These are phyloP conservation scores for Diutina neorugosa DNA, from an alignment of 1,139 yeast species.

Conservation along the genomic window DNA sequence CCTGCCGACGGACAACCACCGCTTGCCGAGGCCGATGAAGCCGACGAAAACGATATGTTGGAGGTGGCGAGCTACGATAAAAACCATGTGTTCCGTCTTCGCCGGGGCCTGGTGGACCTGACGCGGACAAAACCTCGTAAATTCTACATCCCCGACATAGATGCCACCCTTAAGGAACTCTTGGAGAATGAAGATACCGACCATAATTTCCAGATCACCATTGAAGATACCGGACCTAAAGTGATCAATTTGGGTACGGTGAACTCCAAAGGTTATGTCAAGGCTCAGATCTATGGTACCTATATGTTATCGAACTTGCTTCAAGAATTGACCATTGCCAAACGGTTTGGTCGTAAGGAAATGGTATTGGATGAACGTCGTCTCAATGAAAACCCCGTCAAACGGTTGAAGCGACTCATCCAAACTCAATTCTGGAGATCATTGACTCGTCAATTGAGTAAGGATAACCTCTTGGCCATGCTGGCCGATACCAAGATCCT, in stretches of 20 bases:
- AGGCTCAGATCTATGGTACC: constrained; percentile 72
- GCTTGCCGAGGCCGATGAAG: neutral
- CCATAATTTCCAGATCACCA: constrained; percentile 74
- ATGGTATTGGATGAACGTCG: constrained; percentile 75
- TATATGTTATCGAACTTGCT: constrained; percentile 81
- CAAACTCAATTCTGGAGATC: constrained; percentile 72
- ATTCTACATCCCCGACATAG: constrained; percentile 67
- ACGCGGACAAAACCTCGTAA: constrained; percentile 12
- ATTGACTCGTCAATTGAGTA: constrained; percentile 62
- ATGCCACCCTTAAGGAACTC: constrained; percentile 56
- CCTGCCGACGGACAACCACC: neutral
- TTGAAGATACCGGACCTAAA: constrained; percentile 91
- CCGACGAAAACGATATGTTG: neutral
- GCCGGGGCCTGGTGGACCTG: neutral
- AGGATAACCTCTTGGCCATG: constrained; percentile 51
- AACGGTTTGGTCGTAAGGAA: constrained; percentile 64
- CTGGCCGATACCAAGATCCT: constrained; percentile 71
- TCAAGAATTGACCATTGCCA: constrained; percentile 84
- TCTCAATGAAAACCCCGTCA: constrained; percentile 80
- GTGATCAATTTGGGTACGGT: constrained; percentile 74
- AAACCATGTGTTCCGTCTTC: neutral
- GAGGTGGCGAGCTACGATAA: neutral
- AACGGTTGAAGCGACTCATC: constrained; percentile 63
- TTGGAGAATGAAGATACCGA: constrained; percentile 80
- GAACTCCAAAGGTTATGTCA: constrained; percentile 69